Conservation (phyloP, 1,139 yeast genomes). For the Kazachstania sp. region DNA sequence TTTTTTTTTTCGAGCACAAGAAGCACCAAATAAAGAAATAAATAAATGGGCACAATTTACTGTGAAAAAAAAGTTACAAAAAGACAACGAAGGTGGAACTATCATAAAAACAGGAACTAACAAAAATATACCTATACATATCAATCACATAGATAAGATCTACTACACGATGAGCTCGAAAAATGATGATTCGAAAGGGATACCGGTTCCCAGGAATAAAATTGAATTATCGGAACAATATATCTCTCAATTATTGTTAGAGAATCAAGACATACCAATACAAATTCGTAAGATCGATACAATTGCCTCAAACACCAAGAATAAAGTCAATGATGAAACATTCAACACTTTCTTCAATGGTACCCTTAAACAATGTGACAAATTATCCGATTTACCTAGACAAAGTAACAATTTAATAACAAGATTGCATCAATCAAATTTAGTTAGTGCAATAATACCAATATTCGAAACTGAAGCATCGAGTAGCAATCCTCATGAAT, state of each 20-base stretch:
- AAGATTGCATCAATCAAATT: slow-evolving; percentile 18
- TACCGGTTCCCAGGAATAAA: neutral
- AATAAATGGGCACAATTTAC: too few species aligned
- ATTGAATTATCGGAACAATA: slow-evolving; percentile 7
- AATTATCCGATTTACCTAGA: slow-evolving; percentile 20
- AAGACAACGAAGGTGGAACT: too few species aligned
- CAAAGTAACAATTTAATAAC: slow-evolving; percentile 23
- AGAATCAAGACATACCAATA: slow-evolving; percentile 15
- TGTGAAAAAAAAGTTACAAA: too few species aligned
- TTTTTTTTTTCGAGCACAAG: too few species aligned
- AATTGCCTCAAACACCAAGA: slow-evolving; percentile 8
- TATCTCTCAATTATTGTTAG: slow-evolving; percentile 8
- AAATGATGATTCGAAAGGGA: too few species aligned
- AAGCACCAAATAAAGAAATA: too few species aligned
- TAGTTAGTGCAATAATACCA: slow-evolving; percentile 9
- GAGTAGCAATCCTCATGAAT: slow-evolving; percentile 13
- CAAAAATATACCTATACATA: too few species aligned
- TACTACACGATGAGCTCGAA: too few species aligned
- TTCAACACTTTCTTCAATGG: slow-evolving; percentile 23
- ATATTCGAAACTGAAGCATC: slow-evolving; percentile 6
- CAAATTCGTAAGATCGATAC: slow-evolving; percentile 19
- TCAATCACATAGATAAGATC: too few species aligned
- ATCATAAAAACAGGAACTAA: too few species aligned
- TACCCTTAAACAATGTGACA: slow-evolving; percentile 23
- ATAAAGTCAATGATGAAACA: slow-evolving; percentile 17